Evolutionary conservation across 2,329 filamentous ascomycete species (phyloP).

Genomic region (Paraphoma sp.): DNA sequence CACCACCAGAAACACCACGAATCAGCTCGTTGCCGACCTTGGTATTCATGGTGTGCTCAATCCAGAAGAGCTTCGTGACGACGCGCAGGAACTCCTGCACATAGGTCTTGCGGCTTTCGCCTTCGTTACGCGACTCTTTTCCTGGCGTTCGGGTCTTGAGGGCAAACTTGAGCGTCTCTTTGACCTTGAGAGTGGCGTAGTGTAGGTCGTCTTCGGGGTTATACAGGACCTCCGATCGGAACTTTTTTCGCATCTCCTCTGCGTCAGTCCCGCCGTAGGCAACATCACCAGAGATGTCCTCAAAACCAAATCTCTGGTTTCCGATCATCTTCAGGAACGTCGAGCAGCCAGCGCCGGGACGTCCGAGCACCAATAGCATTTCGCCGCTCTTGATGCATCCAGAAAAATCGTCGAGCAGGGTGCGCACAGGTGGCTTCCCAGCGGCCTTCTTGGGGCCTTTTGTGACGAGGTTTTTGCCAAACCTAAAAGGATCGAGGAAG

Average conservation of each 20-base stretch:
- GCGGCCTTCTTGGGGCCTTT: slow-evolving; percentile 48
- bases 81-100: slow-evolving; percentile 69
- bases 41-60: slow-evolving; percentile 74
- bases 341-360: slow-evolving; percentile 73
- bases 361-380: slow-evolving; percentile 73
- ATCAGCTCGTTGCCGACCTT: slow-evolving; percentile 72
- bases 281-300: slow-evolving; percentile 62
- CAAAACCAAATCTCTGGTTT: slow-evolving; percentile 68
- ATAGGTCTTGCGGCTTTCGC: slow-evolving; percentile 67
- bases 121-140: slow-evolving; percentile 64
- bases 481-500: slow-evolving; percentile 62
- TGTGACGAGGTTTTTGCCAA: slow-evolving; percentile 60
- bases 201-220: slow-evolving; percentile 81
- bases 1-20: slow-evolving; percentile 59
- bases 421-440: slow-evolving; percentile 64
- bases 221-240: slow-evolving; percentile 72
- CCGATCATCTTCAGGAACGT: slow-evolving; percentile 73
- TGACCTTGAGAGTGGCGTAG: slow-evolving; percentile 78
- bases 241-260: slow-evolving; percentile 61
- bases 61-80: slow-evolving; percentile 74
- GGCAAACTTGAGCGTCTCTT: slow-evolving; percentile 76
- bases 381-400: slow-evolving; percentile 76
- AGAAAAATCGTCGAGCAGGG: slow-evolving; percentile 69
- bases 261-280: slow-evolving; percentile 63
- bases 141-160: slow-evolving; percentile 72